A percentile compares a stretch with the other conserved stretches of the same genome.
These are phyloP conservation scores for Drechslerella dactyloides DNA, from an alignment of 2,329 filamentous ascomycete genomes.

Conservation along the genomic window DNA sequence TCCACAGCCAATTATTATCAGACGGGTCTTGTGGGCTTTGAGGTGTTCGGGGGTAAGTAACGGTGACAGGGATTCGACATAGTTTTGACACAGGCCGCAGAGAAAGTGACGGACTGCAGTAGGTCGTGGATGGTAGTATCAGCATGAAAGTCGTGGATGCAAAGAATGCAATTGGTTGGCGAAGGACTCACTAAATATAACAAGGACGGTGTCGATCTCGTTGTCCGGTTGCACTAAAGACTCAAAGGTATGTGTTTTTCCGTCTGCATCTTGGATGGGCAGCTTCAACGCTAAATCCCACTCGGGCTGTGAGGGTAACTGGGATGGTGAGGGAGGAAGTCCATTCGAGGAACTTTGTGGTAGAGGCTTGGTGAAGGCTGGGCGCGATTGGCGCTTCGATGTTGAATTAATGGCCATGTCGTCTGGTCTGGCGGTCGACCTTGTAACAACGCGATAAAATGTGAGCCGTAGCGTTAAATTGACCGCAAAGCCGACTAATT, in stretches of 20 bases:
- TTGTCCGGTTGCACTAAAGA: constrained; percentile 29
- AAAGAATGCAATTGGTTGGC: not conserved
- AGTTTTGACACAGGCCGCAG: constrained; percentile 46
- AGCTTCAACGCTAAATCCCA: constrained; percentile 35
- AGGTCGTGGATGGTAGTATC: not conserved
- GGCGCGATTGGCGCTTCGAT: constrained; percentile 1
- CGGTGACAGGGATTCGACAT: constrained; percentile 44
- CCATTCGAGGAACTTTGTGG: constrained; percentile 26
- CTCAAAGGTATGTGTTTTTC: constrained; percentile 29
- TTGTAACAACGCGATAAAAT: not conserved
- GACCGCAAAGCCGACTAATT: not conserved
- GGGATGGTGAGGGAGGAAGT: constrained; percentile 44
- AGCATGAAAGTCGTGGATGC: no score
- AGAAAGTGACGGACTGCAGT: constrained; percentile 37
- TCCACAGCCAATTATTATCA: constrained; percentile 48
- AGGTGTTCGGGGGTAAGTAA: constrained; percentile 40
- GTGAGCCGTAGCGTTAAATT: not conserved
- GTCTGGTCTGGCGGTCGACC: not conserved
- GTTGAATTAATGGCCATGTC: constrained; percentile 26
- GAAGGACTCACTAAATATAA: constrained; percentile 34
- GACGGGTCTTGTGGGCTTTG: constrained; percentile 31
- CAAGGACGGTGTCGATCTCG: constrained; percentile 39
- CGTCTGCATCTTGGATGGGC: constrained; percentile 30
- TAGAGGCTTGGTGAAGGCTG: constrained; percentile 25
- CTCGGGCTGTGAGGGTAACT: constrained; percentile 35